Evolutionary conservation across 768 basidiomycete species (phyloP).

Genomic region (Trichaptum fuscoviolaceum): DNA sequence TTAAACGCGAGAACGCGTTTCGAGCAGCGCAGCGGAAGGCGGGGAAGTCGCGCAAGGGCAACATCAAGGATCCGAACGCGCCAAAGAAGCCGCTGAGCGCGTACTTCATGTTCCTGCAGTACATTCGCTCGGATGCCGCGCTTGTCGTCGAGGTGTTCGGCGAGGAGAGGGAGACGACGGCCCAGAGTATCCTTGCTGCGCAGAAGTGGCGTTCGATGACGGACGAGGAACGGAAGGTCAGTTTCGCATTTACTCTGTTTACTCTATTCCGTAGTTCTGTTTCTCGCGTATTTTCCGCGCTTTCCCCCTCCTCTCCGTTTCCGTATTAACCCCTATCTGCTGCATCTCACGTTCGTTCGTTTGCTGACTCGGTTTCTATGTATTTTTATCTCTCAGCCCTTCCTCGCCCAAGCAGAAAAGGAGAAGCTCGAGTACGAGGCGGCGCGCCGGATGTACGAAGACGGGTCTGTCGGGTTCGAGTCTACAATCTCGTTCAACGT

Average conservation of each 20-base stretch:
- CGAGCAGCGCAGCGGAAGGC: conserved; percentile 90
- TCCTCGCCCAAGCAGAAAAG: conserved; percentile 88
- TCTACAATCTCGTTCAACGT: conserved; percentile 82
- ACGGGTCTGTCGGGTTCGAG: conserved; percentile 62
- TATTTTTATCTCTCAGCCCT: conserved; percentile 52
- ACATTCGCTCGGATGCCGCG: conserved; percentile 72
- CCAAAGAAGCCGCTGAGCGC: conserved; percentile 94
- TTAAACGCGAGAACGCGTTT: conserved; percentile 89
- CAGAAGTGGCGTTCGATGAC: conserved; percentile 92
- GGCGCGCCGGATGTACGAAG: conserved; percentile 82
- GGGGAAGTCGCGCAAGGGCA: conserved; percentile 87
- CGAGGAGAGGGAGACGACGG: conserved; percentile 88
- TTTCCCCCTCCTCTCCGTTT: conserved; percentile 2
- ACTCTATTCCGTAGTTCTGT: conserved; percentile 7
- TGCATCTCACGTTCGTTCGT: conserved; percentile 11
- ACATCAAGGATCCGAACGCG: conserved; percentile 95
- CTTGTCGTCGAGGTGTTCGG: conserved; percentile 82
- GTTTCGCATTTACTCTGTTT: conserved; percentile 17
- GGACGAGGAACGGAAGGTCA: conserved; percentile 88
- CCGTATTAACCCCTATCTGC: background rate
- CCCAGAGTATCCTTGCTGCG: conserved; percentile 90
- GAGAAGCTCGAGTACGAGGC: conserved; percentile 94
- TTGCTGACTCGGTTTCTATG: conserved; percentile 8
- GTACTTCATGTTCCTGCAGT: conserved; percentile 93
- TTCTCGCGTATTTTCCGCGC: background rate